phyloP scores from a whole-genome alignment of 306 rosid genomes.

The Medicago ruthenica region DNA sequence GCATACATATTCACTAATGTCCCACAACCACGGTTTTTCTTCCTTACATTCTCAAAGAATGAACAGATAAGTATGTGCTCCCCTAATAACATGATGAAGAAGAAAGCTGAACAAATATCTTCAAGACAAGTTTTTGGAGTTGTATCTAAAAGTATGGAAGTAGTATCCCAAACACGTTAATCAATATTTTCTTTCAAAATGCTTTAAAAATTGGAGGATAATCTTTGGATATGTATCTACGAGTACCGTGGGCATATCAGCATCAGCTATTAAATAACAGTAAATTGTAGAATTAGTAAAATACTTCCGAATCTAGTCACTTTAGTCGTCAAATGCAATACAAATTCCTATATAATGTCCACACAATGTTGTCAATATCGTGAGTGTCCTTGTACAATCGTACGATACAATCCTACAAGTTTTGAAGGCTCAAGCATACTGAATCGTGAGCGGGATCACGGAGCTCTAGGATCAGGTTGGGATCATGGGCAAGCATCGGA shows the following conservation, averaged over 20 bases:
- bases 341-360: constrained; percentile 11
- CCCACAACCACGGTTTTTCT: neutral
- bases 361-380: neutral
- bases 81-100: neutral
- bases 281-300: constrained; percentile 4
- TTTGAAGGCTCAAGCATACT: neutral
- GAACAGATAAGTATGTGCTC: neutral
- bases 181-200: neutral
- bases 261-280: constrained; percentile 7
- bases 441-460: neutral
- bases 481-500: neutral
- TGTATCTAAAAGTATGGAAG: neutral
- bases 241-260: neutral
- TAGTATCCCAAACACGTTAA: neutral
- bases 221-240: neutral
- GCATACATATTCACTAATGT: neutral
- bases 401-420: neutral
- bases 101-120: neutral
- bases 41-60: neutral
- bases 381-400: neutral
- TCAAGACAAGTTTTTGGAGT: neutral
- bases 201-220: neutral
- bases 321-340: constrained; percentile 14
- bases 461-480: constrained; percentile 1
- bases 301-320: neutral